Base-by-base conservation (phyloP, 345 rosid species). In the Sonneratia alba region DNA sequence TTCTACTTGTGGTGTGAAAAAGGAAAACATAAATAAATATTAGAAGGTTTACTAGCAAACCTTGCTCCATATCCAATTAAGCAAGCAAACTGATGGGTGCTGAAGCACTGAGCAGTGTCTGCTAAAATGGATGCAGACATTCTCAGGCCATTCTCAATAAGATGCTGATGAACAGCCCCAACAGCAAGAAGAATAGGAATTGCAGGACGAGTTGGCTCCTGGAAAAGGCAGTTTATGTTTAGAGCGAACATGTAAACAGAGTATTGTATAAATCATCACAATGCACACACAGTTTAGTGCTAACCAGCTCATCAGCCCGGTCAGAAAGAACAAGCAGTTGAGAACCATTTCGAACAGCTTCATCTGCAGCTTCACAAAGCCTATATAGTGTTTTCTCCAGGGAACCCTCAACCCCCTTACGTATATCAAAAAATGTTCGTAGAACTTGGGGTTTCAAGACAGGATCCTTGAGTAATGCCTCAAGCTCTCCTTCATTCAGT, bases 51-150 rank as follows among this genome's bases (percentile, higher is more conserved):
- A 34, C 34, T 21, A 47, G 67, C 63, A 19, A 66, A 95, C 99
- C 99, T 95, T 76, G 99, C 99, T 70, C 99, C 99, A 83, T 90
- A 92, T 80, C 97, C 99, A 74, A 95, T 89, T 82, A 95, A 78
- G 86, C 99, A 92, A 67, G 97, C 97, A 78, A 95, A 95, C 55
- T 95, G 99, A 89, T 95, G 99, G 6, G 99, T 95, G 79, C 97
- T 95, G 84, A 95, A 95, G 81, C 99, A 95, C 78, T 95, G 99
- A 42, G 97, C 97, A 38, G 97, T 95, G 72, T 95, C 97, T 42
- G 94, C 97, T 68, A 95, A 84, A 66, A 95, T 89, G 70, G 97
- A 95, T 79, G 96, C 90, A 71, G 96, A 92, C 97, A 89, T 90
- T 62, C 99, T 83, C 81, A 92, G 77, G 66, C 99, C 97, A 76